Base-by-base conservation (phyloP, 768 basidiomycete species). In the Tricholoma sp. region DNA sequence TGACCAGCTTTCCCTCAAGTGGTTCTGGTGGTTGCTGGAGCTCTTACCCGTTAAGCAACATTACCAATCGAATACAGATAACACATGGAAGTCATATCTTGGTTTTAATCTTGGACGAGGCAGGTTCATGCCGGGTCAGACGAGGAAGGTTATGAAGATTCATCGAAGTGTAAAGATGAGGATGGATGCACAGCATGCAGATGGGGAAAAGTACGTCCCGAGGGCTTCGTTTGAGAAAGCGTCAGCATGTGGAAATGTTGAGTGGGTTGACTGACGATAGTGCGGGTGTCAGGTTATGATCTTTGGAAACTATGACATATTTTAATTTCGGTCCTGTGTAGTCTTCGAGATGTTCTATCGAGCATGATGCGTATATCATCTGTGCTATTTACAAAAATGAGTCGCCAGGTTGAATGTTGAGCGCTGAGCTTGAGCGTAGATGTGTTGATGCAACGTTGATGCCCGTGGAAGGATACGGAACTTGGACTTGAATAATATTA, bases 21-120 rank as follows among this genome's bases (percentile, higher is more conserved):
- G 54, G 52, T 48, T 8, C 7, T 88, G 86, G 86, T 87, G 86
- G 86, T 52, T 80, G 31, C 74, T 88, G 15, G 86, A 88, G 65
- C 3, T 77, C 3, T 29, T 75, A 15, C 80, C 77, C 0, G 51
- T 72, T 8, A 61, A 65, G 47, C 72, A 74, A 15, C 68, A 67
- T 17, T 73, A 68, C 54, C 77, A 77, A 66, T 63, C 62, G 53
- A 63, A 61, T 1, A 24, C 24, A 24, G 61, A 74, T 52, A 62
- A 69, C 12, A 52, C 56, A 9, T 75, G 74, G 75, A 57, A 31
- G 18, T 57, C 60, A n/a, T 56, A 58, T 42, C 54, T 67, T 28
- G 55, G 62, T 9, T 60, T 54, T 54, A 79, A 80, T 58, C 11
- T 74, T 44, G 79, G 76, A 0, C 34, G 57, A 3, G 74, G 74